A percentile compares a stretch with the other conserved stretches of the same genome.
These are phyloP conservation scores for Blastobotrys persicus DNA, from an alignment of 1,139 yeast genomes.

Conservation along the genomic window DNA sequence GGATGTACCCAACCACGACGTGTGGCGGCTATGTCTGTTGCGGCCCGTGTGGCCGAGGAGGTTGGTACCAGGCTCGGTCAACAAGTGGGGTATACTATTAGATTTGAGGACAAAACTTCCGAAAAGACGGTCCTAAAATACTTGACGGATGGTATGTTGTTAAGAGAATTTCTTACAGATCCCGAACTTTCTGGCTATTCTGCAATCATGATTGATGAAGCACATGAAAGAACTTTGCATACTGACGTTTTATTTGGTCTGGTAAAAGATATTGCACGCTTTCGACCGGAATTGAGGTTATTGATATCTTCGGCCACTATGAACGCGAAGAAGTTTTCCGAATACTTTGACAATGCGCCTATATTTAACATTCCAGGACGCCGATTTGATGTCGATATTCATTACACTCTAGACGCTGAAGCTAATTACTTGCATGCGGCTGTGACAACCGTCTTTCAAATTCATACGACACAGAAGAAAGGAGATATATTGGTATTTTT, in stretches of 20 bases:
- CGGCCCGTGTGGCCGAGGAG: constrained; percentile 87
- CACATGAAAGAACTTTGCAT: constrained; percentile 91
- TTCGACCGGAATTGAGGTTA: constrained; percentile 66
- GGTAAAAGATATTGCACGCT: constrained; percentile 63
- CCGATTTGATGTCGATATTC: constrained; percentile 81
- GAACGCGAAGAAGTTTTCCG: constrained; percentile 81
- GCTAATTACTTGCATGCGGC: constrained; percentile 90
- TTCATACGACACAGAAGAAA: constrained; percentile 67
- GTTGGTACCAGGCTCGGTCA: constrained; percentile 68
- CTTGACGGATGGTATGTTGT: constrained; percentile 91
- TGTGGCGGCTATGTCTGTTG: constrained; percentile 94
- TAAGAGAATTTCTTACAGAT: constrained; percentile 79
- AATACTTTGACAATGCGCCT: constrained; percentile 78
- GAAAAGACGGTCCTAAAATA: constrained; percentile 71
- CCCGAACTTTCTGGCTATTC: constrained; percentile 67
- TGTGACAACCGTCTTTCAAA: constrained; percentile 74
- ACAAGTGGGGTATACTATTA: constrained; percentile 81
- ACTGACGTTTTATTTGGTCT: constrained; percentile 87
- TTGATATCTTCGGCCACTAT: constrained; percentile 92
- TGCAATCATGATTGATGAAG: constrained; percentile 92
- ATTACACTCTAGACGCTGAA: constrained; percentile 83
- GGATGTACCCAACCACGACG: constrained; percentile 97
- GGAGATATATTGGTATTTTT: constrained; percentile 92
- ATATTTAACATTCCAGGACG: constrained; percentile 86
- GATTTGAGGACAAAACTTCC: constrained; percentile 77